These are phyloP conservation scores for Astragalus membranaceus DNA, from an alignment of 306 rosid species.

Conservation along the genomic window DNA sequence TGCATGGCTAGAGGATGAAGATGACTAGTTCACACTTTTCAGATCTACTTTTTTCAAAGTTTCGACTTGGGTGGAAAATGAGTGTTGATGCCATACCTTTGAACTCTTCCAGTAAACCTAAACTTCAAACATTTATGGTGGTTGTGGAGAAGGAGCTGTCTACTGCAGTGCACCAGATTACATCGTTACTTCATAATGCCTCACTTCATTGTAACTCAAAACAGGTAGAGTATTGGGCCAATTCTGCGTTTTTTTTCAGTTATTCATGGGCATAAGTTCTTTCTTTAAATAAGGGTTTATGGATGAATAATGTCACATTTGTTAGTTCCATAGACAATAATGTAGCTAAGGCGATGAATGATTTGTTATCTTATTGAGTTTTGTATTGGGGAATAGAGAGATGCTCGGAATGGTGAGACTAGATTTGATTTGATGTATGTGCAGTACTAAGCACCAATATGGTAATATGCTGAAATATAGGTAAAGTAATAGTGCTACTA, in stretches of 20 bases:
- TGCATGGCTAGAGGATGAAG: slow-evolving; percentile 3
- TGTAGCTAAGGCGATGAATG: neutral
- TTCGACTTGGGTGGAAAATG: slow-evolving; percentile 91
- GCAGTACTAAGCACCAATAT: neutral
- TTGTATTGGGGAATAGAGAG: neutral
- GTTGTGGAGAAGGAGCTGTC: slow-evolving; percentile 73
- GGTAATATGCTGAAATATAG: neutral
- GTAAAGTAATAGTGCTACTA: neutral
- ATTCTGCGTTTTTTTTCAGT: slow-evolving; percentile 2
- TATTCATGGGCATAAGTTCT: neutral
- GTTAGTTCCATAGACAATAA: neutral
- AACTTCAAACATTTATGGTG: slow-evolving; percentile 75
- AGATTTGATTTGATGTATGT: neutral
- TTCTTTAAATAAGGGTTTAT: slow-evolving; percentile 8
- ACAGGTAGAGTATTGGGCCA: slow-evolving; percentile 49
- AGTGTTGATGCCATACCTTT: slow-evolving; percentile 64
- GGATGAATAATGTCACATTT: slow-evolving; percentile 8
- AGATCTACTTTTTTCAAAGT: slow-evolving; percentile 74
- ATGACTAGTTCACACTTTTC: slow-evolving; percentile 18
- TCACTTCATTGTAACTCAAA: slow-evolving; percentile 47
- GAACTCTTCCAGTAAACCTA: slow-evolving; percentile 53
- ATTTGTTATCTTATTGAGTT: neutral
- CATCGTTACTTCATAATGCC: slow-evolving; percentile 38
- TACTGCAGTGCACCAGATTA: slow-evolving; percentile 47
- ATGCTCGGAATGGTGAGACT: neutral